These are phyloP conservation scores for Grigorovia humatica DNA, from an alignment of 805 yeast species.

Conservation along the genomic window DNA sequence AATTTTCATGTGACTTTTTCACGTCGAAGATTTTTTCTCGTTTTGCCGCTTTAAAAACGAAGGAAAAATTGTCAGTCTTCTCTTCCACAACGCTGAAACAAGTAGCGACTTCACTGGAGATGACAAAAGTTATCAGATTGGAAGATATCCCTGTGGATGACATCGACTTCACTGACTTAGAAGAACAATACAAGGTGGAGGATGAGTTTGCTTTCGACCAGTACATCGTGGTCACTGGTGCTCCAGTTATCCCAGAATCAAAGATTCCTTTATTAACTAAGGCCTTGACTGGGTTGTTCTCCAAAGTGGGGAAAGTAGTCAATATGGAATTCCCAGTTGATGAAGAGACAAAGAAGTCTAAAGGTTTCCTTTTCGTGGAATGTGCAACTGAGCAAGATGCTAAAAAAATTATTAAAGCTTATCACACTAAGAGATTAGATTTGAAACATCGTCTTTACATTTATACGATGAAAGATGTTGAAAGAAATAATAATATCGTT, in stretches of 20 bases:
- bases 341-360: slow-evolving; percentile 60
- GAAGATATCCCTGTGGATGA: slow-evolving; percentile 50
- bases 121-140: slow-evolving; percentile 27
- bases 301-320: slow-evolving; percentile 64
- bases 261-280: slow-evolving; percentile 76
- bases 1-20: neutral
- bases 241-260: slow-evolving; percentile 87
- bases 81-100: too few relatives aligned
- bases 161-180: slow-evolving; percentile 77
- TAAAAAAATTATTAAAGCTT: slow-evolving; percentile 63
- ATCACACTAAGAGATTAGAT: slow-evolving; percentile 86
- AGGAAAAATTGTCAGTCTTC: too few relatives aligned
- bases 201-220: slow-evolving; percentile 51
- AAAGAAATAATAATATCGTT: slow-evolving; percentile 55
- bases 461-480: slow-evolving; percentile 75
- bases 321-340: slow-evolving; percentile 75
- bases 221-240: slow-evolving; percentile 84
- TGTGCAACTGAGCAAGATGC: slow-evolving; percentile 60
- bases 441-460: slow-evolving; percentile 82
- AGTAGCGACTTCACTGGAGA: slow-evolving; percentile 7
- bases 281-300: slow-evolving; percentile 73
- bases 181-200: slow-evolving; percentile 57
- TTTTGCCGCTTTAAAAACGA: too few relatives aligned
- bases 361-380: slow-evolving; percentile 81
- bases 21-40: neutral